These are phyloP conservation scores for Dothideomycetes sp. DNA, from an alignment of 2,329 filamentous ascomycete species.

Conservation along the genomic window DNA sequence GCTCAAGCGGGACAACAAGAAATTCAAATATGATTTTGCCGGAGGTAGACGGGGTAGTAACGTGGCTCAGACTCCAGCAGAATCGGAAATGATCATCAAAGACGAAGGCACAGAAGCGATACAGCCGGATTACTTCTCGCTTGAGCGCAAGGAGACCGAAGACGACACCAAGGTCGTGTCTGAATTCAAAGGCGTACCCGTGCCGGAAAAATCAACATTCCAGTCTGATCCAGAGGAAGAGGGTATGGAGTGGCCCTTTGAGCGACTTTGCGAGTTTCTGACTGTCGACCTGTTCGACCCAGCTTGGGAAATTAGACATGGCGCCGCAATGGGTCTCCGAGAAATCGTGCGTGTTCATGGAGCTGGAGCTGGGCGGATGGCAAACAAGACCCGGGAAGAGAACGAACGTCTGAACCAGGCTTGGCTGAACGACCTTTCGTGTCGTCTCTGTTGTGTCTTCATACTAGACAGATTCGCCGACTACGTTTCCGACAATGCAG, in stretches of 20 bases:
- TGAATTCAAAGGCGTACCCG: conserved; percentile 79
- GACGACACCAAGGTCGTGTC: conserved; percentile 88
- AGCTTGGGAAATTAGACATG: conserved; percentile 91
- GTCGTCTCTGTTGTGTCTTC: conserved; percentile 84
- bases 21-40: conserved; percentile 67
- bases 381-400: conserved; percentile 56
- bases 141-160: conserved; percentile 71
- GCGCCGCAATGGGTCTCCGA: conserved; percentile 86
- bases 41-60: conserved; percentile 48
- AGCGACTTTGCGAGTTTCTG: conserved; percentile 85
- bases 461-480: conserved; percentile 97
- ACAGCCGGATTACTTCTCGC: conserved; percentile 70
- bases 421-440: conserved; percentile 94
- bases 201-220: conserved; percentile 77
- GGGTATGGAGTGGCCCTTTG: conserved; percentile 85
- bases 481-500: conserved; percentile 93
- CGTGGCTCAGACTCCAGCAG: conserved; percentile 41
- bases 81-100: conserved; percentile 43
- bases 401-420: conserved; percentile 71
- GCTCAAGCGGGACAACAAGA: conserved; percentile 78
- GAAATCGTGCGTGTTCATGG: conserved; percentile 91
- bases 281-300: conserved; percentile 88
- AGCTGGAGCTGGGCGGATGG: conserved; percentile 67
- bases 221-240: conserved; percentile 66
- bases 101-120: conserved; percentile 42